A percentile compares a stretch with the other conserved stretches of the same genome.
These are phyloP conservation scores for Zymoseptoria brevis DNA, from an alignment of 2,329 filamentous ascomycete genomes.

Conservation along the genomic window DNA sequence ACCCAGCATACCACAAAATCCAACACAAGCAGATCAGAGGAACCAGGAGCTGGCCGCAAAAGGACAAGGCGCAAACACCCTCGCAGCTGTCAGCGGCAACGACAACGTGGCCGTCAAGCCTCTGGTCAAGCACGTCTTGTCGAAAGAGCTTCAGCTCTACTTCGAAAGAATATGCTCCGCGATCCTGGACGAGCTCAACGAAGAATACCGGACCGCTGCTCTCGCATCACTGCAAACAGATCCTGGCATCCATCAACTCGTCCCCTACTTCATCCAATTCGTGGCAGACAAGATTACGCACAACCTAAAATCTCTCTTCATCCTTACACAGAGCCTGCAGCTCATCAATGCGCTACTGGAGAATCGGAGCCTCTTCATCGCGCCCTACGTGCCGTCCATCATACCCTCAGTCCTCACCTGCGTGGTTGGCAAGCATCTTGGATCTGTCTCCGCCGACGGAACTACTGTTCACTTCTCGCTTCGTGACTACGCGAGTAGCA, in stretches of 20 bases:
- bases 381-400: constrained; percentile 61
- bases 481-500: constrained; percentile 72
- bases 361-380: constrained; percentile 71
- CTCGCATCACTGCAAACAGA: constrained; percentile 80
- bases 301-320: constrained; percentile 80
- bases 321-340: constrained; percentile 86
- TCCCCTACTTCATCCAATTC: constrained; percentile 95
- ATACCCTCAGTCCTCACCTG: constrained; percentile 87
- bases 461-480: constrained; percentile 64
- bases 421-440: constrained; percentile 74
- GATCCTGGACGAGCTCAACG: constrained; percentile 77
- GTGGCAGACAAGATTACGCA: constrained; percentile 95
- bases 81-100: constrained; percentile 74
- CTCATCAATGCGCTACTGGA: constrained; percentile 75
- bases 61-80: constrained; percentile 77
- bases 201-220: constrained; percentile 78
- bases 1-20: constrained; percentile 92
- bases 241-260: constrained; percentile 86
- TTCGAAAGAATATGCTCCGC: constrained; percentile 92
- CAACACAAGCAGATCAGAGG: constrained; percentile 64
- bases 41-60: constrained; percentile 83
- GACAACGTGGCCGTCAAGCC: constrained; percentile 81
- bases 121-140: constrained; percentile 89
- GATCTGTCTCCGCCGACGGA: constrained; percentile 42
- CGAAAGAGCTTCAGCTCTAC: constrained; percentile 91